Conservation (phyloP, 306 rosid genomes). For the Quercus parvula region DNA sequence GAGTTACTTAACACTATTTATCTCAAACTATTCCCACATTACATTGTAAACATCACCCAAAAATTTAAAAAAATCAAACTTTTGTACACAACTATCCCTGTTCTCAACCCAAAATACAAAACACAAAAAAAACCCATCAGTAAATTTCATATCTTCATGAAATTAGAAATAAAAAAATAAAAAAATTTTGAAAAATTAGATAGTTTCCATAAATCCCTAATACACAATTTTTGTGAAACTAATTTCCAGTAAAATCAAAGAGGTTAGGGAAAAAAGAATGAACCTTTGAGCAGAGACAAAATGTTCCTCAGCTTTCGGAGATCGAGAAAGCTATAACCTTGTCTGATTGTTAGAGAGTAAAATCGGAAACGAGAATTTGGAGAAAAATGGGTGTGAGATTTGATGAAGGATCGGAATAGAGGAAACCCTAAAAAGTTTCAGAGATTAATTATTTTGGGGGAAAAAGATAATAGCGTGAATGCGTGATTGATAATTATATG, state of each 20-base stretch:
- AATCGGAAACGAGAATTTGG: not conserved
- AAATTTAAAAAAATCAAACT: not conserved
- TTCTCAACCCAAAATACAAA: not conserved
- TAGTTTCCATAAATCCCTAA: not conserved
- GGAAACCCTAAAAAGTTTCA: not conserved
- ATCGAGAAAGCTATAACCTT: not conserved
- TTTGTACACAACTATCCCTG: too few relatives aligned
- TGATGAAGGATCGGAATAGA: not conserved
- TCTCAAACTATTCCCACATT: conserved; percentile 8
- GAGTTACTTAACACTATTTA: conserved; percentile 21
- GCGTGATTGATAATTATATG: too few relatives aligned
- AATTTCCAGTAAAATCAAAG: not conserved
- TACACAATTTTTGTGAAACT: not conserved
- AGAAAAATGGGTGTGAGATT: not conserved
- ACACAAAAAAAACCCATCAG: conserved; percentile 9
- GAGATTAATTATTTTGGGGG: too few relatives aligned
- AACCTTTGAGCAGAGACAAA: not conserved
- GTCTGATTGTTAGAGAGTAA: not conserved
- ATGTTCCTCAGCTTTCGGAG: not conserved
- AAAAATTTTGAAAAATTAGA: too few relatives aligned
- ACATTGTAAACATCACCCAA: conserved; percentile 1
- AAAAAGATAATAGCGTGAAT: too few relatives aligned
- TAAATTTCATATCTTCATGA: not conserved
- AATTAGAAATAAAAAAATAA: too few relatives aligned
- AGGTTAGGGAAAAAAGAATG: not conserved